A percentile compares a stretch with the other conserved stretches of the same genome.
Conservation (phyloP, 176 grass and related monocot species). For the Avena eriantha region DNA sequence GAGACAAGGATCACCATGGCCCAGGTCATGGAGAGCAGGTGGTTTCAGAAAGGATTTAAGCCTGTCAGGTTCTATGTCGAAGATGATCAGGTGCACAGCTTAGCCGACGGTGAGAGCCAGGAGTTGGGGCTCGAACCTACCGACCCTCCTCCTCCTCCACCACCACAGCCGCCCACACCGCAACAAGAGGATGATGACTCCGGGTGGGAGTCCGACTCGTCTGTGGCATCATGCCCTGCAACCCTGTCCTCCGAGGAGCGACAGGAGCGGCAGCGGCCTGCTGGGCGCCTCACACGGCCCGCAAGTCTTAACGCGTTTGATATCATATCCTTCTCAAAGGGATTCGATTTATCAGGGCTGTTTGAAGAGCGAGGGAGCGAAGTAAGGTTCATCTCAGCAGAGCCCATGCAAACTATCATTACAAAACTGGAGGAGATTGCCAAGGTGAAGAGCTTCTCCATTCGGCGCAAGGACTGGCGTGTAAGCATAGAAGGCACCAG, state of each 20-base stretch:
- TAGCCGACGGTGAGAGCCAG: constrained; percentile 46
- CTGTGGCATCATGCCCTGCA: constrained; percentile 88
- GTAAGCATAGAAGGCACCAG: constrained; percentile 93
- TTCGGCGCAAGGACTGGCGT: constrained; percentile 85
- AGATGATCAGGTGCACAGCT: constrained; percentile 76
- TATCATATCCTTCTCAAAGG: constrained; percentile 93
- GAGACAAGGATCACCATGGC: constrained; percentile 79
- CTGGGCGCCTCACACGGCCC: constrained; percentile 60
- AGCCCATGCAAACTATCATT: constrained; percentile 70
- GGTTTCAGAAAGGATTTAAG: constrained; percentile 92
- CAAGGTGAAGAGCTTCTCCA: constrained; percentile 68
- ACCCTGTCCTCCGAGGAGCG: constrained; percentile 67
- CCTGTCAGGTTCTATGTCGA: constrained; percentile 90
- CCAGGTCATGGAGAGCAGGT: constrained; percentile 85
- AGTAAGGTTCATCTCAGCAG: constrained; percentile 77
- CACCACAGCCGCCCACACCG: neutral
- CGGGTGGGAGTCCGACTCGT: constrained; percentile 90
- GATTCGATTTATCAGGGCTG: constrained; percentile 87
- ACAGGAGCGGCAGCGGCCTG: constrained; percentile 19
- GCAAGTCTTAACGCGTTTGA: constrained; percentile 93
- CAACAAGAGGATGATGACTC: constrained; percentile 61
- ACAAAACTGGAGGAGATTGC: constrained; percentile 93
- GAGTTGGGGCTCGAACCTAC: constrained; percentile 10
- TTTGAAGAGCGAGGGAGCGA: constrained; percentile 90
- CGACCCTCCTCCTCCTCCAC: constrained; percentile 33